Percentiles rank a stretch among this genome's conserved stretches.
These are phyloP conservation scores for Stipa capillata DNA, from an alignment of 176 grass and related monocot genomes.

Conservation along the genomic window DNA sequence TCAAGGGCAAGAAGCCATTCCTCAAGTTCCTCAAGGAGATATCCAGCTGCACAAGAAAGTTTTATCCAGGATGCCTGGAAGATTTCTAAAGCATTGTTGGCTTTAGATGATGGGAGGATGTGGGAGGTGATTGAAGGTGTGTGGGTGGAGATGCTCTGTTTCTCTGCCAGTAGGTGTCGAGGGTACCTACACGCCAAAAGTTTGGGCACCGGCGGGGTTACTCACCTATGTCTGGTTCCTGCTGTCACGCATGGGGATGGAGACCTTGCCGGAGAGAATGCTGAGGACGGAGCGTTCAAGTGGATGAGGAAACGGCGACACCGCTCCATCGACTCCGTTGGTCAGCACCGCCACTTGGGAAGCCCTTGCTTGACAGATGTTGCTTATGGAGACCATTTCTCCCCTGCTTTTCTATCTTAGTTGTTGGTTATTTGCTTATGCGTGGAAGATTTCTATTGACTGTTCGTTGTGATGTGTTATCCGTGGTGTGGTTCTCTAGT, in stretches of 20 bases:
- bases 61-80: background rate
- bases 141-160: constrained; percentile 15
- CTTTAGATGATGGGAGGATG: background rate
- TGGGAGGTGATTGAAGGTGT: constrained; percentile 9
- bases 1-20: background rate
- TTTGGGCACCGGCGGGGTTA: background rate
- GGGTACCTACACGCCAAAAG: constrained; percentile 11
- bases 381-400: no score
- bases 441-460: no score
- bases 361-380: background rate
- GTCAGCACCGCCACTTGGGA: background rate
- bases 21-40: background rate
- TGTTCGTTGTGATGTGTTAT: background rate
- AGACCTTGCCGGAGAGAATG: background rate
- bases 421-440: no score
- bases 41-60: background rate
- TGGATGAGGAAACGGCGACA: background rate
- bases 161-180: background rate
- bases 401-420: no score
- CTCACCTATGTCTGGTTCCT: background rate
- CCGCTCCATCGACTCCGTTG: background rate
- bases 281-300: background rate
- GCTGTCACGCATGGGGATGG: background rate
- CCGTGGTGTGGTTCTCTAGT: background rate
- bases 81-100: background rate